Base-by-base conservation (phyloP, 306 rosid species). In the Dryas octopetala region DNA sequence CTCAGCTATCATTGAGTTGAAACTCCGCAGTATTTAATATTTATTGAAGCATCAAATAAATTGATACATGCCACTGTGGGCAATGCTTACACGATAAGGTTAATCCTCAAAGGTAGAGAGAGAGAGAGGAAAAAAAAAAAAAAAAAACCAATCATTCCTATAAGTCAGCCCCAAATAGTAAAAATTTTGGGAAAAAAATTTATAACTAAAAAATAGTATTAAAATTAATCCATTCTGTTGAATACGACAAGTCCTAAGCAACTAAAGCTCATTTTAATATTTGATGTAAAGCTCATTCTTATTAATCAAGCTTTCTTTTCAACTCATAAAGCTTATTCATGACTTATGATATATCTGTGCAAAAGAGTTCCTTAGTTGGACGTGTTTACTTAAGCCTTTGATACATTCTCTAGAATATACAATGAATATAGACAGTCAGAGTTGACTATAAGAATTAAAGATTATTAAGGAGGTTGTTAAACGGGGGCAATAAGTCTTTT, bases 401-500 rank as follows among this genome's bases (percentile, higher is more conserved):
- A 16, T n/a, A 14, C 26, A 63, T 14, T 63, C 47, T 5, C 43
- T 26, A 32, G 38, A 32, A 32, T 32, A 32, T 32, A 32, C 38
- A 32, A 32, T 32, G 38, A 32, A 32, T 32, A 32, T 32, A 32
- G 38, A 32, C 38, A 32, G 38, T 32, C 38, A 32, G 38, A 32
- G 38, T 32, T 32, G 38, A 32, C 38, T 32, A 23, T 23, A 23
- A 32, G 38, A 32, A 32, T 32, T 32, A 32, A 32, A 32, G 38
- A 32, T 32, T 32, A 32, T 32, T 32, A 32, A 32, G 38, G 38
- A 32, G 38, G 38, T 5, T 60, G 5, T 9, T 74, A 62, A 53
- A 74, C 66, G 65, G 45, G 43, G 73, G 51, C 52, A 11, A 41
- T 51, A 57, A 19, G 55, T 62, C 75, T 79, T 80, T 67, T 70